phyloP scores from a whole-genome alignment of 495 filamentous ascomycete species.

The Xylaria cubensis region DNA sequence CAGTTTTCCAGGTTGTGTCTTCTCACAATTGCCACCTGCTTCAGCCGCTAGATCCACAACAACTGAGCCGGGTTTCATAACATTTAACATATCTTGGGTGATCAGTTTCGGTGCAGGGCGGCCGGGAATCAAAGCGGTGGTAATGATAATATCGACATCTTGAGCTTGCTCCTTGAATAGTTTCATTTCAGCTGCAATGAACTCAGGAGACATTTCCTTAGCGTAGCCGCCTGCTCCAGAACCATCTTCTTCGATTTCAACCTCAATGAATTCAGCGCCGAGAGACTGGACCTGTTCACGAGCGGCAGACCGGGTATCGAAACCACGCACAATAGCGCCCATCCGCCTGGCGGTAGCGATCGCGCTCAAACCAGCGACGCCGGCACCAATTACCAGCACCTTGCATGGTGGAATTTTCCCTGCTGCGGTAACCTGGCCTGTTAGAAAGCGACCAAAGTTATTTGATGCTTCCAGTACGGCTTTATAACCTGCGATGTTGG shows the following conservation, averaged over 20 bases:
- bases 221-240: conserved; percentile 82
- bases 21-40: conserved; percentile 80
- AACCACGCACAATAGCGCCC: conserved; percentile 84
- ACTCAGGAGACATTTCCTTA: conserved; percentile 88
- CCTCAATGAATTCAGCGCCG: conserved; percentile 83
- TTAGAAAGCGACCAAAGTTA: conserved; percentile 80
- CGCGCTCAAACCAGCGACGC: conserved; percentile 80
- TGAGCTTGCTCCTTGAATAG: conserved; percentile 80
- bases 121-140: conserved; percentile 82
- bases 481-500: conserved; percentile 88
- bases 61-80: conserved; percentile 83
- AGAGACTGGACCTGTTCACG: conserved; percentile 85
- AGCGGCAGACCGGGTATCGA: conserved; percentile 78
- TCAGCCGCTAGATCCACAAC: conserved; percentile 84
- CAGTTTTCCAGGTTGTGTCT: conserved; percentile 72
- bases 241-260: conserved; percentile 82
- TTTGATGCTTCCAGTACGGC: conserved; percentile 84
- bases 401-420: conserved; percentile 84
- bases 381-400: conserved; percentile 81
- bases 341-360: conserved; percentile 80
- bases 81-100: conserved; percentile 75
- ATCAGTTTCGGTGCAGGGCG: conserved; percentile 78
- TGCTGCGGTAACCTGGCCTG: conserved; percentile 83
- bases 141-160: conserved; percentile 88
- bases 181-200: conserved; percentile 87